These are phyloP conservation scores for Cucumis hystrix DNA, from an alignment of 306 rosid species.

Conservation along the genomic window DNA sequence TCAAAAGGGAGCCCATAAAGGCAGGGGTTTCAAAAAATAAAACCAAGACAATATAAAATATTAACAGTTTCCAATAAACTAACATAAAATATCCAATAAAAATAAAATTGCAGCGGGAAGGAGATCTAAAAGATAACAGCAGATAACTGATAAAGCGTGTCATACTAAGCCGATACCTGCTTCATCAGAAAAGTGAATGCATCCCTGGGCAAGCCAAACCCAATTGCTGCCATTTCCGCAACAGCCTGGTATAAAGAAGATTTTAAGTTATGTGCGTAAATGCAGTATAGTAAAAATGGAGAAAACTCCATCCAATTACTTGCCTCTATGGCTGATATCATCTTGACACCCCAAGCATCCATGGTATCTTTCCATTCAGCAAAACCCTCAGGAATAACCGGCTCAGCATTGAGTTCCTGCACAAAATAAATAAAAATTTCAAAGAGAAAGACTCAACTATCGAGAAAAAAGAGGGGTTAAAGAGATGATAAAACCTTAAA, in stretches of 20 bases:
- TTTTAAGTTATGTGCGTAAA: not conserved
- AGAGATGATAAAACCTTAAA: constrained; percentile 48
- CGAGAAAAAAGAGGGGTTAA: not conserved
- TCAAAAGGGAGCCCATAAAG: too few species aligned
- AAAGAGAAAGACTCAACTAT: constrained; percentile 6
- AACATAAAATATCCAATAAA: not conserved
- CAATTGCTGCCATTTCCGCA: constrained; percentile 96
- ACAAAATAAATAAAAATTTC: constrained; percentile 1
- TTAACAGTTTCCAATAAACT: not conserved
- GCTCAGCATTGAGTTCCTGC: constrained; percentile 88
- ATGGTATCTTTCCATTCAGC: constrained; percentile 84
- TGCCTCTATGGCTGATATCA: constrained; percentile 75
- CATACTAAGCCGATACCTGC: constrained; percentile 32
- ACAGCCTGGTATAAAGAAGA: constrained; percentile 40
- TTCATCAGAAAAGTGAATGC: constrained; percentile 89
- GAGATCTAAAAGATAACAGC: not conserved
- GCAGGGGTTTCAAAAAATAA: too few species aligned
- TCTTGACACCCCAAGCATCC: constrained; percentile 92
- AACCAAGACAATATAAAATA: too few species aligned
- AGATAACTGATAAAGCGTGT: not conserved
- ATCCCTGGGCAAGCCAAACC: constrained; percentile 79
- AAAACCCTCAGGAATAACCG: constrained; percentile 82
- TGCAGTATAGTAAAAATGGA: not conserved
- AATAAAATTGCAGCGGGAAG: not conserved
- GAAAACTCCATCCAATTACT: constrained; percentile 9